Conservation (phyloP, 1,139 yeast genomes). For the Pichia sp. region DNA sequence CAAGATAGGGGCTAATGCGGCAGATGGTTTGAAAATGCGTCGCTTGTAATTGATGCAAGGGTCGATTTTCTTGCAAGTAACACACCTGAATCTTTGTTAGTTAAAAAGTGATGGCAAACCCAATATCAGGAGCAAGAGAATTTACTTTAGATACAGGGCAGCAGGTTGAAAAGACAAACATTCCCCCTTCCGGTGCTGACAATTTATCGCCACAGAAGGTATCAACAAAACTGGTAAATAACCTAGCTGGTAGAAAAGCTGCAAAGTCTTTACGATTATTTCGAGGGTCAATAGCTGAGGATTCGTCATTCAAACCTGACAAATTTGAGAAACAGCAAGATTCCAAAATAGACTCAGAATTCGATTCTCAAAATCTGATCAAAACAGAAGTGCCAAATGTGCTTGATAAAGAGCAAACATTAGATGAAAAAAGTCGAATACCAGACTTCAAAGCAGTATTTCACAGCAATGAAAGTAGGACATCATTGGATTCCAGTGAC, state of each 20-base stretch:
- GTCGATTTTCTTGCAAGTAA: too few relatives aligned
- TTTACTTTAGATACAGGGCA: background rate
- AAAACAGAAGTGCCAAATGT: too few relatives aligned
- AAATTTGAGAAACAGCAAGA: slow-evolving; percentile 1
- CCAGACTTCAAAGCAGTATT: too few relatives aligned
- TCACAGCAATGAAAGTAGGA: background rate
- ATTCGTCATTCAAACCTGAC: background rate
- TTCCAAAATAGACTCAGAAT: background rate
- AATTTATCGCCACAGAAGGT: slow-evolving; percentile 9
- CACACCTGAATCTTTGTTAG: too few relatives aligned
- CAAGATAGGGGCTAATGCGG: too few relatives aligned
- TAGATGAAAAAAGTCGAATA: background rate
- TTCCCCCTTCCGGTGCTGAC: background rate
- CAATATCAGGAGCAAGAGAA: background rate
- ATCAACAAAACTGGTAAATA: slow-evolving; percentile 12
- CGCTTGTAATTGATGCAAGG: too few relatives aligned
- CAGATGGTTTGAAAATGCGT: too few relatives aligned
- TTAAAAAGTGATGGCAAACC: background rate
- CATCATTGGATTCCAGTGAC: background rate
- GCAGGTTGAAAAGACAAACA: background rate
- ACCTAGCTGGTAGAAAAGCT: slow-evolving; percentile 34
- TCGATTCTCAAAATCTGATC: background rate
- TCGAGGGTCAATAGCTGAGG: slow-evolving; percentile 14
- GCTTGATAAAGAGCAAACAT: background rate
- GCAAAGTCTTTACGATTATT: slow-evolving; percentile 33